Percentiles rank a stretch among this genome's conserved stretches.
phyloP scores from a whole-genome alignment of 345 rosid species.

The Lagerstroemia speciosa region DNA sequence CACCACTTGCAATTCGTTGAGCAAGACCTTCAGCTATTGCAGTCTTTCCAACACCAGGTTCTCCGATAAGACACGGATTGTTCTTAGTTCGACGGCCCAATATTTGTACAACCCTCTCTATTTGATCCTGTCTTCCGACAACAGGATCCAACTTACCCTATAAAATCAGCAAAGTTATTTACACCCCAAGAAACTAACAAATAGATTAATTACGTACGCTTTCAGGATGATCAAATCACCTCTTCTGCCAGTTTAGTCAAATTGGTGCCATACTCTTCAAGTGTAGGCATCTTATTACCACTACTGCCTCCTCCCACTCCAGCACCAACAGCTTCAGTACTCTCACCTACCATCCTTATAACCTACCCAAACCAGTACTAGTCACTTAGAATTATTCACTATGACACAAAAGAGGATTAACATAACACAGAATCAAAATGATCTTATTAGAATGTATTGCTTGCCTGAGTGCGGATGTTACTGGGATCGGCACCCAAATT shows the following conservation, averaged over 20 bases:
- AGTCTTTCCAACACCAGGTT: constrained; percentile 99
- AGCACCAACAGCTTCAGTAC: constrained; percentile 71
- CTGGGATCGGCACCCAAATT: constrained; percentile 86
- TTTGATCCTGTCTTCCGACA: constrained; percentile 96
- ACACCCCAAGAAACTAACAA: not conserved
- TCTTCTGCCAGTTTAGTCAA: constrained; percentile 95
- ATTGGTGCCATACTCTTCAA: constrained; percentile 98
- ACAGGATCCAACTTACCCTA: constrained; percentile 99
- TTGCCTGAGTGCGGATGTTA: constrained; percentile 92
- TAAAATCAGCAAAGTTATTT: constrained; percentile 6
- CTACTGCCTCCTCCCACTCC: constrained; percentile 69
- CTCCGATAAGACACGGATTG: constrained; percentile 98
- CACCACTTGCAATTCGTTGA: constrained; percentile 83
- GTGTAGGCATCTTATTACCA: constrained; percentile 90
- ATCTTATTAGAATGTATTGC: not conserved
- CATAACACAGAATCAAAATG: not conserved
- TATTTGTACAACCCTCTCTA: constrained; percentile 92
- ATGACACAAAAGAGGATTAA: not conserved
- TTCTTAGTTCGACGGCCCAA: constrained; percentile 95
- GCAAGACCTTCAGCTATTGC: constrained; percentile 99
- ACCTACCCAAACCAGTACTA: constrained; percentile 35
- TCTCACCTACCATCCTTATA: constrained; percentile 97
- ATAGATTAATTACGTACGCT: not conserved
- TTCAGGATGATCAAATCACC: constrained; percentile 27
- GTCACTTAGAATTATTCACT: not conserved